A percentile compares a stretch with the other conserved stretches of the same genome.
These are phyloP conservation scores for Catunica adiposa DNA, from an alignment of 2,329 filamentous ascomycete species.

Conservation along the genomic window DNA sequence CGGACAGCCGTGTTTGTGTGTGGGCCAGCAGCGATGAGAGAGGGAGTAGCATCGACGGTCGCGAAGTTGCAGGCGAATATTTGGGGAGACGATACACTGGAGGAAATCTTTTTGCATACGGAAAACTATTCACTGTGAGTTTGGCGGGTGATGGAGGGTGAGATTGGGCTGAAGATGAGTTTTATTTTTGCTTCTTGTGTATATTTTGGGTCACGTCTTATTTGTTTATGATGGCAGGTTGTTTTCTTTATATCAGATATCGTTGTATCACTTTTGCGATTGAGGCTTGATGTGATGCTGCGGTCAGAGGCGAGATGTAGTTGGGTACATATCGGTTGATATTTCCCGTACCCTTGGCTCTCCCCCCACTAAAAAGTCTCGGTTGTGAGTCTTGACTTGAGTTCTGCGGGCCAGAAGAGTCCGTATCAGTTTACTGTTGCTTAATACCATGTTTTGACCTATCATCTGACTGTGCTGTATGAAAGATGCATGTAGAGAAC, in stretches of 20 bases:
- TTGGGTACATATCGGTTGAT: not conserved
- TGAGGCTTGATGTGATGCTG: too few species aligned
- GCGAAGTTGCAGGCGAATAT: constrained; percentile 69
- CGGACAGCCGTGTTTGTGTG: constrained; percentile 86
- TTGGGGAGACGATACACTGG: constrained; percentile 58
- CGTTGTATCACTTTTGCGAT: too few species aligned
- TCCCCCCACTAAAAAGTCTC: not conserved
- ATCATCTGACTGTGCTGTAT: too few species aligned
- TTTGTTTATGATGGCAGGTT: too few species aligned
- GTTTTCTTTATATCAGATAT: too few species aligned
- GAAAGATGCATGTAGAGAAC: too few species aligned
- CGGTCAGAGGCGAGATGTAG: not conserved
- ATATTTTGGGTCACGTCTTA: not conserved
- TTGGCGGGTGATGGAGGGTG: constrained; percentile 16
- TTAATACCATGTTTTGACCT: too few species aligned
- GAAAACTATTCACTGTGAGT: constrained; percentile 77
- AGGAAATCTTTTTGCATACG: constrained; percentile 87
- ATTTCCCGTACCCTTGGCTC: not conserved
- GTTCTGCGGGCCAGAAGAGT: not conserved
- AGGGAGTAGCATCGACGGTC: constrained; percentile 74
- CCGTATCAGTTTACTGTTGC: too few species aligned
- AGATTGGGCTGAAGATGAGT: not conserved
- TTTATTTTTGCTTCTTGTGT: not conserved
- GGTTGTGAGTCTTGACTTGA: not conserved
- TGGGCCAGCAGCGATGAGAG: constrained; percentile 71